Evolutionary conservation across 2,329 filamentous ascomycete genomes (phyloP).

Genomic region (Fonsecaea erecta): DNA sequence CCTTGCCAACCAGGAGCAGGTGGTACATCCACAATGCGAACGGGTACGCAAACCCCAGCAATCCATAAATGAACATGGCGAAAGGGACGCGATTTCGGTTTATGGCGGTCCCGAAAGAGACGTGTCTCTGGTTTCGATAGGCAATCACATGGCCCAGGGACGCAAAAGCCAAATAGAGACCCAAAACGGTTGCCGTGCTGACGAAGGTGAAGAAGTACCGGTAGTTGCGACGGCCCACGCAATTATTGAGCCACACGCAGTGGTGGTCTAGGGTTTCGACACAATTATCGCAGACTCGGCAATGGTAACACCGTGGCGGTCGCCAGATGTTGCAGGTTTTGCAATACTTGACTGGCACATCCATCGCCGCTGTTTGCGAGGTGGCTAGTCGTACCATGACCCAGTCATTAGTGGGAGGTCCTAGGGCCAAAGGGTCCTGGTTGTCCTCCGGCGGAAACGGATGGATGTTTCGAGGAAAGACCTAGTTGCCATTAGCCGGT

Average conservation of each 20-base stretch:
- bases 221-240: slow-evolving; percentile 94
- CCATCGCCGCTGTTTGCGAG: slow-evolving; percentile 81
- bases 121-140: slow-evolving; percentile 66
- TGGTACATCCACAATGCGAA: slow-evolving; percentile 85
- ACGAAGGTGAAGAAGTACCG: slow-evolving; percentile 97
- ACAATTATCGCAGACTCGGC: slow-evolving; percentile 94
- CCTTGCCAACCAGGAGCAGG: slow-evolving; percentile 84
- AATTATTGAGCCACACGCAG: slow-evolving; percentile 99
- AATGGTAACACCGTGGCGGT: slow-evolving; percentile 92
- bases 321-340: slow-evolving; percentile 98
- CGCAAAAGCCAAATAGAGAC: slow-evolving; percentile 74
- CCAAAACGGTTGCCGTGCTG: slow-evolving; percentile 74
- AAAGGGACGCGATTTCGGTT: slow-evolving; percentile 77
- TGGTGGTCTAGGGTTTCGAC: slow-evolving; percentile 97
- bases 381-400: slow-evolving; percentile 83
- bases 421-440: slow-evolving; percentile 79
- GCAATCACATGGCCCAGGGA: slow-evolving; percentile 80
- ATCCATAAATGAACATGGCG: slow-evolving; percentile 82
- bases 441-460: slow-evolving; percentile 77
- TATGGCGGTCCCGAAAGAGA: slow-evolving; percentile 72
- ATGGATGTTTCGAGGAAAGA: slow-evolving; percentile 89
- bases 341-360: slow-evolving; percentile 97
- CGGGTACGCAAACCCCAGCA: slow-evolving; percentile 78
- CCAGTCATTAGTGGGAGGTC: slow-evolving; percentile 91
- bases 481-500: slow-evolving; percentile 58